A percentile compares a stretch with the other conserved stretches of the same genome.
phyloP scores from a whole-genome alignment of 345 rosid species.

The Citrus unshiu region DNA sequence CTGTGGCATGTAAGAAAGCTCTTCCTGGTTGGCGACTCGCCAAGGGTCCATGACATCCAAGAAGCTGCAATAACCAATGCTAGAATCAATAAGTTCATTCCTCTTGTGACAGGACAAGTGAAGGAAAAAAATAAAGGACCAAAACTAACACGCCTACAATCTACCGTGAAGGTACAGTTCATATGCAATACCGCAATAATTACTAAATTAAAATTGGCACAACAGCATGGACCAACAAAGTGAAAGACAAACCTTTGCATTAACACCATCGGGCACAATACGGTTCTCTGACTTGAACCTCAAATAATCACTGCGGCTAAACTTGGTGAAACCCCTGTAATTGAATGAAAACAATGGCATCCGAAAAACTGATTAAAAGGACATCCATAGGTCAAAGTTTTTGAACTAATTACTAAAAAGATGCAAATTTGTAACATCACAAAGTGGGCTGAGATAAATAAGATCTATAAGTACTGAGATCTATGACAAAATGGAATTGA shows the following conservation, averaged over 20 bases:
- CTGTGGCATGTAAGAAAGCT: conserved; percentile 45
- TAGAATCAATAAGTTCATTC: not conserved
- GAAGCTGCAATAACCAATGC: conserved; percentile 40
- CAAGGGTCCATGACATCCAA: conserved; percentile 70
- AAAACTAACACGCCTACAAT: not conserved
- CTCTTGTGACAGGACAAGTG: too few species aligned
- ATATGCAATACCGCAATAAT: not conserved
- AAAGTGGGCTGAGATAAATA: not conserved
- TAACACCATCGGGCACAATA: conserved; percentile 64
- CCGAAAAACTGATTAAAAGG: not conserved
- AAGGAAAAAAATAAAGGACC: not conserved
- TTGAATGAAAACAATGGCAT: not conserved
- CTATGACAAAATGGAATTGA: not conserved
- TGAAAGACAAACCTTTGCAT: conserved; percentile 51
- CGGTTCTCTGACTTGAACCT: conserved; percentile 57
- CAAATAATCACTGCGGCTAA: conserved; percentile 52
- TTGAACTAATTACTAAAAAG: too few species aligned
- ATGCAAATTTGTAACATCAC: not conserved
- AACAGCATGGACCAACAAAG: not conserved
- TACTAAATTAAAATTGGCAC: not conserved
- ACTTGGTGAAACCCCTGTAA: conserved; percentile 72
- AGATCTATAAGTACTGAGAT: not conserved
- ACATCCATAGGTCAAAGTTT: not conserved
- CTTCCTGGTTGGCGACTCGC: conserved; percentile 57
- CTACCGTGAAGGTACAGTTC: not conserved